Base-by-base conservation (phyloP, 257 asterid species). In the Fraxinus cuspidata region DNA sequence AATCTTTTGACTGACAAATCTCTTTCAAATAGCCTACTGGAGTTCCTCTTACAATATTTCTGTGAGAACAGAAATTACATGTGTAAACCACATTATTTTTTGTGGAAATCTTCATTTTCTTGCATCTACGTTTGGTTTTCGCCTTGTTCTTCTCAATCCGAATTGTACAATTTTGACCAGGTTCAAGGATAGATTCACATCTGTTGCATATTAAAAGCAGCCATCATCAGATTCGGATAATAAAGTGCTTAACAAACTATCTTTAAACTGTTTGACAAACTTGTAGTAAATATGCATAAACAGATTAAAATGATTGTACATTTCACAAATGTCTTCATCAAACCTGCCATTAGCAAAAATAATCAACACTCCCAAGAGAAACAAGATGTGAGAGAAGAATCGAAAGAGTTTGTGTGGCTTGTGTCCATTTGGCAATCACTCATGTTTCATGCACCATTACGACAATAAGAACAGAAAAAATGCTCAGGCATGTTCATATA, bases 61-160 rank as follows among this genome's bases (percentile, higher is more conserved):
- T 83, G 80, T 92, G 94, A 28, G 85, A 87, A 70, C 98, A 94
- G 74, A 84, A 84, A 72, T 91, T 91, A 47, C 98, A 94, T 12
- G 25, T 85, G 84, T 87, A 91, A 18, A 91, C 88, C 78, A 88
- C 89, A 23, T 58, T 81, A 60, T 92, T 95, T 79, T 92, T 86
- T 0, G 80, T 66, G 68, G 74, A 29, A 15, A 37, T 51, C 47
- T 73, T 83, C 0, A 82, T 63, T 71, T 82, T 89, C 82, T 87
- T 91, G 79, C 70, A 68, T 35, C 79, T 84, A 19, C 56, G 82
- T 10, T 64, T 78, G 28, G 5, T 42, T 78, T 84, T 88, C 25
- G 87, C 27, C 80, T 76, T 83, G 77, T 82, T 85, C 80, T 82
- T 91, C 84, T 85, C 90, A 23, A 92, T 84, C n/a, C 96, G 86